These are phyloP conservation scores for Zymoseptoria pseudotritici DNA, from an alignment of 2,329 filamentous ascomycete genomes.

Conservation along the genomic window DNA sequence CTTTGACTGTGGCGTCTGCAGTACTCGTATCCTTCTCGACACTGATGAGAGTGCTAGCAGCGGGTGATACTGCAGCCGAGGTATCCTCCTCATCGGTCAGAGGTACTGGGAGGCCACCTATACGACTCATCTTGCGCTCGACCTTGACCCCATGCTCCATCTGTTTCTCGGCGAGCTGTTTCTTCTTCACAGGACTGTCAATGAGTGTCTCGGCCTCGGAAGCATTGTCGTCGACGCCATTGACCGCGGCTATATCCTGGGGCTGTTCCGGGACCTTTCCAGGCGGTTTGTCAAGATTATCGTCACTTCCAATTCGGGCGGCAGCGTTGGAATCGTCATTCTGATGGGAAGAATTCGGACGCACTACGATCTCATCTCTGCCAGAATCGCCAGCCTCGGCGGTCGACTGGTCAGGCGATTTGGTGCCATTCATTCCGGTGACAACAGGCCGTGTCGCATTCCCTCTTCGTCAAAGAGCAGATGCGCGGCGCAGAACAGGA, in stretches of 20 bases:
- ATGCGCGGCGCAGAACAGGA: neutral
- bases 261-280: neutral
- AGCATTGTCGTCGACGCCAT: slow-evolving; percentile 24
- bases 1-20: neutral
- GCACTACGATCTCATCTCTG: slow-evolving; percentile 2
- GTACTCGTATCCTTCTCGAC: slow-evolving; percentile 14
- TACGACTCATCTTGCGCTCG: slow-evolving; percentile 20
- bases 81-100: slow-evolving; percentile 26
- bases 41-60: slow-evolving; percentile 21
- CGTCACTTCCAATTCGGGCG: neutral
- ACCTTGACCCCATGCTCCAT: slow-evolving; percentile 9
- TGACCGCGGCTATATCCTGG: slow-evolving; percentile 3
- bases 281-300: neutral
- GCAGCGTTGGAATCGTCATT: neutral
- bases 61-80: slow-evolving; percentile 22
- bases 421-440: slow-evolving; percentile 26
- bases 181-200: slow-evolving; percentile 36
- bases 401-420: slow-evolving; percentile 17
- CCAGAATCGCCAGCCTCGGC: slow-evolving; percentile 11
- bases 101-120: slow-evolving; percentile 26
- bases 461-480: slow-evolving; percentile 1
- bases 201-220: slow-evolving; percentile 47
- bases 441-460: slow-evolving; percentile 7
- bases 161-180: slow-evolving; percentile 30
- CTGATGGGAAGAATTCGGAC: neutral